Conservation (phyloP, 768 basidiomycete genomes). For the Mycena epipterygia region DNA sequence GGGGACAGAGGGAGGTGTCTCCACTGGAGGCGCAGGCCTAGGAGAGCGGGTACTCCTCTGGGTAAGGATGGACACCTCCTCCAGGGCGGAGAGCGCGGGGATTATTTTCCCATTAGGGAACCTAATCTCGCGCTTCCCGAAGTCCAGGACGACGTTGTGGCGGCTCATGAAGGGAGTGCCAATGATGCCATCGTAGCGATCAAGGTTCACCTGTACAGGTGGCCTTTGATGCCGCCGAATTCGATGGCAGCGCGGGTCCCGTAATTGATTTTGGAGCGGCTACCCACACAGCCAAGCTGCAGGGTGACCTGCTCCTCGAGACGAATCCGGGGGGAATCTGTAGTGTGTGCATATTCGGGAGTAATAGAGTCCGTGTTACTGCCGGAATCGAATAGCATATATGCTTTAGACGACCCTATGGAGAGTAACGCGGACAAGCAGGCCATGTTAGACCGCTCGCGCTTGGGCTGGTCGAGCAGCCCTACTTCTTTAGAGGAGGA, state of each 20-base stretch:
- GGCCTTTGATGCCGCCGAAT: background rate
- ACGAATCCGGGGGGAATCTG: background rate
- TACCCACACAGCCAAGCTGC: constrained; percentile 4
- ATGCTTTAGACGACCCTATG: background rate
- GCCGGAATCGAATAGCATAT: too few species aligned
- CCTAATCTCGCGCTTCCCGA: background rate
- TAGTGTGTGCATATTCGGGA: background rate
- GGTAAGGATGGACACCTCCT: background rate
- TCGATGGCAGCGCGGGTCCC: background rate
- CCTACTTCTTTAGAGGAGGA: too few species aligned
- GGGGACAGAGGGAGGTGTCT: too few species aligned
- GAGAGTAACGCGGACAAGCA: background rate
- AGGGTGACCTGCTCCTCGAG: background rate
- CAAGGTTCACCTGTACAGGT: constrained; percentile 7
- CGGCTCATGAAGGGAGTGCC: constrained; percentile 18
- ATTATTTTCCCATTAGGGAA: background rate
- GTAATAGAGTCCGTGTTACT: constrained; percentile 10
- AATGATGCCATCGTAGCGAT: constrained; percentile 11
- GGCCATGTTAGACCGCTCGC: too few species aligned
- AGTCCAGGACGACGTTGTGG: background rate
- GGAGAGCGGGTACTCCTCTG: background rate
- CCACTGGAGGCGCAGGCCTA: background rate
- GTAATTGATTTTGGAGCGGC: background rate
- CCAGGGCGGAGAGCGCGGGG: background rate
- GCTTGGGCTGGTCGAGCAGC: too few species aligned